phyloP scores from a whole-genome alignment of 345 rosid genomes.

The Garcia nutans region DNA sequence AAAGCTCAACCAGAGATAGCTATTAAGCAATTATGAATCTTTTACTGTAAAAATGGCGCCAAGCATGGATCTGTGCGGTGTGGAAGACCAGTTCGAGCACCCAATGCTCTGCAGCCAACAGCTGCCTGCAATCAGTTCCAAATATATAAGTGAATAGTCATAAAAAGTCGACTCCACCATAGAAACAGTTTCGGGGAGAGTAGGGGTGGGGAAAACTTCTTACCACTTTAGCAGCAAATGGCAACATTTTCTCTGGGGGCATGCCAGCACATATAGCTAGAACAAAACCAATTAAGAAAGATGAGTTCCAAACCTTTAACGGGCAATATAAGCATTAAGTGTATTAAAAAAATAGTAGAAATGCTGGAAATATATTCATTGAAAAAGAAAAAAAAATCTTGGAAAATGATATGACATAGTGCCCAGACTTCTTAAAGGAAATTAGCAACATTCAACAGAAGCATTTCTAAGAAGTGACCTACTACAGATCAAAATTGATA shows the following conservation, averaged over 20 bases:
- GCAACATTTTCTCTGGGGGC: conserved; percentile 76
- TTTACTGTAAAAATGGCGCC: conserved; percentile 34
- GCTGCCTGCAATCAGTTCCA: conserved; percentile 65
- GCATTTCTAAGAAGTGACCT: not conserved
- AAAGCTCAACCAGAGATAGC: not conserved
- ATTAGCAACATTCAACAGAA: not conserved
- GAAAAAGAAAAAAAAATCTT: not conserved
- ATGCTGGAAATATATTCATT: not conserved
- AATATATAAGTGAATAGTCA: not conserved
- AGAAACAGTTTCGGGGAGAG: no score
- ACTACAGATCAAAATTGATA: no score
- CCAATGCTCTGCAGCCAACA: conserved; percentile 66
- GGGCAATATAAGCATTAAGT: not conserved
- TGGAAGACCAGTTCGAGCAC: conserved; percentile 83
- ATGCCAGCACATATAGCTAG: conserved; percentile 60
- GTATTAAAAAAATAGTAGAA: not conserved
- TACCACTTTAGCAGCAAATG: conserved; percentile 89
- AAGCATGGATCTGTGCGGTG: conserved; percentile 50
- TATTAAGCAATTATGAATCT: not conserved
- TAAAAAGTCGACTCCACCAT: not conserved
- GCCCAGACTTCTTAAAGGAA: not conserved
- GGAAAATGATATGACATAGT: not conserved
- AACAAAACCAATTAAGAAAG: conserved; percentile 15
- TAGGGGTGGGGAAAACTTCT: conserved; percentile 2
- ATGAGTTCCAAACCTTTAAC: not conserved